Evolutionary conservation across 73 alveolate species (phyloP).

Genomic region (Urostyla sp.): DNA sequence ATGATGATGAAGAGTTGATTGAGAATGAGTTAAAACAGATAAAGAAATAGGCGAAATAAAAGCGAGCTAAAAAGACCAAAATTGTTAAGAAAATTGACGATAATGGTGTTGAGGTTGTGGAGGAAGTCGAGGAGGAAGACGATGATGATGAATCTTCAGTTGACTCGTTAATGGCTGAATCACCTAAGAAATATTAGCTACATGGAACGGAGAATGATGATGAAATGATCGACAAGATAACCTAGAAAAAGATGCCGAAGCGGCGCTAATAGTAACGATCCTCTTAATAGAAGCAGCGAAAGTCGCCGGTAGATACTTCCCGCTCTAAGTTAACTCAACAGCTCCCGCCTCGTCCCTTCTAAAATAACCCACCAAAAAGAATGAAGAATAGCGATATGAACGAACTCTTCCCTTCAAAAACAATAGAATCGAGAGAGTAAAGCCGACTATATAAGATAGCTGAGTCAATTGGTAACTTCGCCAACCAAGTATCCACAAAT

Average conservation of each 20-base stretch:
- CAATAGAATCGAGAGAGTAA: constrained; percentile 37
- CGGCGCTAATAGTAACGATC: not conserved
- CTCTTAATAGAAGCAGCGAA: not conserved
- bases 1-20: constrained; percentile 62
- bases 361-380: constrained; percentile 48
- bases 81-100: constrained; percentile 13
- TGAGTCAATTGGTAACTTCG: constrained; percentile 43
- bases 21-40: constrained; percentile 56
- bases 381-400: constrained; percentile 57
- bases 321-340: not conserved
- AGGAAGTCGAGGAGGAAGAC: constrained; percentile 54
- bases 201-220: constrained; percentile 47
- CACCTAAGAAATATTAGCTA: constrained; percentile 55
- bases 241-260: constrained; percentile 34
- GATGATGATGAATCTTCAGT: constrained; percentile 49
- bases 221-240: constrained; percentile 21
- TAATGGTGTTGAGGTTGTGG: constrained; percentile 65
- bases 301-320: no score
- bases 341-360: constrained; percentile 35
- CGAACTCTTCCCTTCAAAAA: constrained; percentile 68
- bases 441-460: constrained; percentile 57
- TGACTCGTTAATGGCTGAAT: constrained; percentile 63
- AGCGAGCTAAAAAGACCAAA: not conserved
- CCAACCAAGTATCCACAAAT: constrained; percentile 32
- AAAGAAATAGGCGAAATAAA: constrained; percentile 26